Evolutionary conservation across 305 asterid species (phyloP).

Genomic region (Fraxinus platypoda): DNA sequence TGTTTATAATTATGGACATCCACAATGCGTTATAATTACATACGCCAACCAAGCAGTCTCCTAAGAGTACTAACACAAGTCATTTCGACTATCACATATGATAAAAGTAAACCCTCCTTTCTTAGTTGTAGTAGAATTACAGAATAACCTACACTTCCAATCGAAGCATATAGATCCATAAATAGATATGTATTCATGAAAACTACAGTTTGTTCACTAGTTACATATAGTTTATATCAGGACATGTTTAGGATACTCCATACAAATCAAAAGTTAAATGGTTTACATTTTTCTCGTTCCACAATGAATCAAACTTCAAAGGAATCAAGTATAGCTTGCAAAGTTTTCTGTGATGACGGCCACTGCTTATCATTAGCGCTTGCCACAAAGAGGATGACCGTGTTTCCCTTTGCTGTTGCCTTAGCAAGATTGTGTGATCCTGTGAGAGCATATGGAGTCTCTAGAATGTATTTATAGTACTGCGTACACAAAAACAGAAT

Average conservation of each 20-base stretch:
- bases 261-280: constrained; percentile 6
- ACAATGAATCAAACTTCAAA: constrained; percentile 51
- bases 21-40: not conserved
- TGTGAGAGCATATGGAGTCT: constrained; percentile 85
- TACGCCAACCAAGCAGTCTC: not conserved
- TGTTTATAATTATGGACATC: not conserved
- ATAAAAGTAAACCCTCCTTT: not conserved
- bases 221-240: not conserved
- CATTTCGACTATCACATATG: not conserved
- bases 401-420: constrained; percentile 96
- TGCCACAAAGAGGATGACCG: constrained; percentile 80
- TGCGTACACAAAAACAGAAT: constrained; percentile 31
- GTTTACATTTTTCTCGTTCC: constrained; percentile 4
- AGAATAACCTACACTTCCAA: not conserved
- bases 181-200: not conserved
- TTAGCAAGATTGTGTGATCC: constrained; percentile 89
- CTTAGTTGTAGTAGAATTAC: not conserved
- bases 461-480: constrained; percentile 84
- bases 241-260: not conserved
- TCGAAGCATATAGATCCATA: not conserved
- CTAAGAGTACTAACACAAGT: not conserved
- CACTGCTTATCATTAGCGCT: constrained; percentile 70
- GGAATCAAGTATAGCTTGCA: constrained; percentile 76
- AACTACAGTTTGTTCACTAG: not conserved
- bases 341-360: constrained; percentile 63